A percentile compares a stretch with the other conserved stretches of the same genome.
phyloP scores from a whole-genome alignment of 1,284 basidiomycete genomes.

The Ustilago nuda region DNA sequence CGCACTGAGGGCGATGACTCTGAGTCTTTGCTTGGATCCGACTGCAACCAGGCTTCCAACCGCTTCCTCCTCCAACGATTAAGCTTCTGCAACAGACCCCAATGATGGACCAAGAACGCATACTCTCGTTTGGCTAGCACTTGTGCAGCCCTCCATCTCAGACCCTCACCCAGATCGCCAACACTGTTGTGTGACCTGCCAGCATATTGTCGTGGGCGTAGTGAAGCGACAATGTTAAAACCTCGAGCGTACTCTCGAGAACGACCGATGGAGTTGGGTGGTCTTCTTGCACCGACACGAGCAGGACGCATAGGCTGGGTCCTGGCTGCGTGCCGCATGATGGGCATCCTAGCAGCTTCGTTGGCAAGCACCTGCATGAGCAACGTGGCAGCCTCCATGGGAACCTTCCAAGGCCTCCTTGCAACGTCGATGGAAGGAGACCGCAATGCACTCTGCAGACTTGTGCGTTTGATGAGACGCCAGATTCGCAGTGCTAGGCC shows the following conservation, averaged over 20 bases:
- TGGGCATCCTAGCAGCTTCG: constrained; percentile 34
- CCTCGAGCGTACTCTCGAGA: constrained; percentile 27
- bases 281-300: not conserved
- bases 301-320: constrained; percentile 2
- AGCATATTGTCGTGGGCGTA: constrained; percentile 11
- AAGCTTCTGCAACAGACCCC: constrained; percentile 19
- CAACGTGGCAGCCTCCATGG: constrained; percentile 47
- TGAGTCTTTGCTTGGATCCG: not conserved
- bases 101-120: constrained; percentile 32
- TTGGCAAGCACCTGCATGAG: constrained; percentile 48
- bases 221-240: constrained; percentile 37
- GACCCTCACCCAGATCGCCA: constrained; percentile 24
- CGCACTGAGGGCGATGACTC: not conserved
- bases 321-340: not conserved
- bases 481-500: constrained; percentile 54
- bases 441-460: constrained; percentile 36
- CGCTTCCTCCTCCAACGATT: constrained; percentile 20
- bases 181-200: not conserved
- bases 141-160: constrained; percentile 35
- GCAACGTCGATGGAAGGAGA: constrained; percentile 23
- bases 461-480: constrained; percentile 54
- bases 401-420: constrained; percentile 34
- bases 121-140: constrained; percentile 34
- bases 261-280: not conserved
- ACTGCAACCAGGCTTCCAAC: constrained; percentile 15